Percentiles rank a stretch among this genome's conserved stretches.
phyloP scores from a whole-genome alignment of 768 basidiomycete genomes.

The Ramaria rubella region DNA sequence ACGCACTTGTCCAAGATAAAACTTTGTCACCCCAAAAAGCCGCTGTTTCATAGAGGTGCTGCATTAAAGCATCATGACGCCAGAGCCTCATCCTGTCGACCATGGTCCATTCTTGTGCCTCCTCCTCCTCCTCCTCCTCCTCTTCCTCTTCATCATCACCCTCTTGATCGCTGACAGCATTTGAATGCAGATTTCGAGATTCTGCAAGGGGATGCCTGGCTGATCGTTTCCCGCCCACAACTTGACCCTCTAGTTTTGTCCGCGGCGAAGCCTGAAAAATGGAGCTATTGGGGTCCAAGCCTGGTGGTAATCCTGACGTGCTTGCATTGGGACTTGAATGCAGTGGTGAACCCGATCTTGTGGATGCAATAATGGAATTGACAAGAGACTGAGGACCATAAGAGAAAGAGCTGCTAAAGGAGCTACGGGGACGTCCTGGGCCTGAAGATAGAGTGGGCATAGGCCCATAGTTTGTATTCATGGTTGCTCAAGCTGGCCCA shows the following conservation, averaged over 20 bases:
- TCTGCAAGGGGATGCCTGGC: slow-evolving; percentile 63
- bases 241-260: slow-evolving; percentile 37
- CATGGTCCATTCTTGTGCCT: slow-evolving; percentile 61
- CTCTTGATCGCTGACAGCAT: slow-evolving; percentile 42
- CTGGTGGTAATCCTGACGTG: slow-evolving; percentile 21
- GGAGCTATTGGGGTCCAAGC: slow-evolving; percentile 74
- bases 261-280: slow-evolving; percentile 66
- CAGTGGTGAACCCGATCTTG: slow-evolving; percentile 46
- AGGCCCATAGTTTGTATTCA: slow-evolving; percentile 8
- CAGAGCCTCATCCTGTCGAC: slow-evolving; percentile 94
- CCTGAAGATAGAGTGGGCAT: slow-evolving; percentile 5
- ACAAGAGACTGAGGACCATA: slow-evolving; percentile 74
- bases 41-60: slow-evolving; percentile 95
- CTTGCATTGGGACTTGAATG: slow-evolving; percentile 40
- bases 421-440: slow-evolving; percentile 46
- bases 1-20: slow-evolving; percentile 86
- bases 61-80: slow-evolving; percentile 97
- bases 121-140: slow-evolving; percentile 33
- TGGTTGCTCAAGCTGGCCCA: background rate
- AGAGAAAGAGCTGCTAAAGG: slow-evolving; percentile 76
- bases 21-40: slow-evolving; percentile 99
- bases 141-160: slow-evolving; percentile 54
- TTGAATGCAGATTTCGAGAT: slow-evolving; percentile 57
- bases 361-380: slow-evolving; percentile 61
- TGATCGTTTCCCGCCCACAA: slow-evolving; percentile 26